phyloP scores from a whole-genome alignment of 2,329 filamentous ascomycete species.

The Penicillium digitatum region DNA sequence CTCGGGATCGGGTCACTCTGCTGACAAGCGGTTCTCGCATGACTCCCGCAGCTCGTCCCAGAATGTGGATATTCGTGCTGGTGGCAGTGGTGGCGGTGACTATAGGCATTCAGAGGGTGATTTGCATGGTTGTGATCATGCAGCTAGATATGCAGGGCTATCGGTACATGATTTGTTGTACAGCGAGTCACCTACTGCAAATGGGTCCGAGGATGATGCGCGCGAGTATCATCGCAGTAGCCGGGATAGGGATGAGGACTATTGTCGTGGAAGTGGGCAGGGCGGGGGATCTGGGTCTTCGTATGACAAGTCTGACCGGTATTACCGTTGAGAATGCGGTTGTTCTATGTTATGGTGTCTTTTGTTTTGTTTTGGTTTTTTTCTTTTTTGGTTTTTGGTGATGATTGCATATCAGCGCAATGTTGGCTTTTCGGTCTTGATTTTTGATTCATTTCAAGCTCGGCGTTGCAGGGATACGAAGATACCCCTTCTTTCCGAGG shows the following conservation, averaged over 20 bases:
- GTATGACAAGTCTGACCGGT: constrained; percentile 23
- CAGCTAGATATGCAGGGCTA: constrained; percentile 18
- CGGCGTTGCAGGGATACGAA: constrained; percentile 20
- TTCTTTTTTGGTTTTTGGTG: too few relatives aligned
- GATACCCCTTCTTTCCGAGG: constrained; percentile 18
- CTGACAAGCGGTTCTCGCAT: constrained; percentile 10
- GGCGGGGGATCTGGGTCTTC: constrained; percentile 21
- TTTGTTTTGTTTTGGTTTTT: background rate
- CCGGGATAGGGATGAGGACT: constrained; percentile 38
- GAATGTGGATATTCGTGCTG: constrained; percentile 17
- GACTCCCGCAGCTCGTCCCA: constrained; percentile 35
- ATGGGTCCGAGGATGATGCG: constrained; percentile 23
- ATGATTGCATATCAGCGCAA: background rate
- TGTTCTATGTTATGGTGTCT: background rate
- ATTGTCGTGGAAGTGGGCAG: constrained; percentile 34
- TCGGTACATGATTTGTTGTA: constrained; percentile 26
- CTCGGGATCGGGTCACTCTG: constrained; percentile 8
- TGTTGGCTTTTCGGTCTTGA: constrained; percentile 1
- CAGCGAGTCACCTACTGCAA: constrained; percentile 22
- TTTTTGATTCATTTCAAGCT: constrained; percentile 3
- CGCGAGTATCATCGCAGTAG: constrained; percentile 27
- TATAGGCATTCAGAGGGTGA: constrained; percentile 39
- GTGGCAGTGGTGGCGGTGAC: constrained; percentile 15
- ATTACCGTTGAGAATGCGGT: constrained; percentile 22
- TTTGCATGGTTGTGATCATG: constrained; percentile 24